phyloP scores from a whole-genome alignment of 345 rosid species.

The Mercurialis annua region DNA sequence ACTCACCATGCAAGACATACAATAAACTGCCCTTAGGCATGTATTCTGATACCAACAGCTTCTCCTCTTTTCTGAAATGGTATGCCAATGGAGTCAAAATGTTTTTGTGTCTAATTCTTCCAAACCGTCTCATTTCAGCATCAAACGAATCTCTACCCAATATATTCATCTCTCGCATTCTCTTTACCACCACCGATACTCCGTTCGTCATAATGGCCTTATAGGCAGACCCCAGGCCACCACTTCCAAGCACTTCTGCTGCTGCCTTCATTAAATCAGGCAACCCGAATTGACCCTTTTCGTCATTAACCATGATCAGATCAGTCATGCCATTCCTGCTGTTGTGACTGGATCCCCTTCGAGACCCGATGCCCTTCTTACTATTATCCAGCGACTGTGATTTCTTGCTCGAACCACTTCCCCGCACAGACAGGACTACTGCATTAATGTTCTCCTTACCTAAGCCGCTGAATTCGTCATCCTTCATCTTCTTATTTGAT shows the following conservation, averaged over 20 bases:
- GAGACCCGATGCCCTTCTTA: conserved; percentile 32
- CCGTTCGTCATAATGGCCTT: conserved; percentile 76
- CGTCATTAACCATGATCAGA: conserved; percentile 57
- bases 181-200: conserved; percentile 76
- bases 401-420: conserved; percentile 32
- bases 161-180: conserved; percentile 73
- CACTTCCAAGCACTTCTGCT: conserved; percentile 84
- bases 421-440: conserved; percentile 34
- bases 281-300: conserved; percentile 61
- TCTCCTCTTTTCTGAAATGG: conserved; percentile 80
- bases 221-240: conserved; percentile 85
- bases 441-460: conserved; percentile 42
- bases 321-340: conserved; percentile 32
- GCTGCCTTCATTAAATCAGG: conserved; percentile 88
- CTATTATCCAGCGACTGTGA: conserved; percentile 17
- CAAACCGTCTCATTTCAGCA: conserved; percentile 66
- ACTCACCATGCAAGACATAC: conserved; percentile 72
- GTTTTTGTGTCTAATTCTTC: conserved; percentile 56
- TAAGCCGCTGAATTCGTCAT: conserved; percentile 42
- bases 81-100: conserved; percentile 75
- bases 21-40: conserved; percentile 80
- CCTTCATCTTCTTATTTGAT: conserved; percentile 16
- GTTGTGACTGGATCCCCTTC: conserved; percentile 4
- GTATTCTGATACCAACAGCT: conserved; percentile 71
- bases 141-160: conserved; percentile 54